A percentile compares a stretch with the other conserved stretches of the same genome.
phyloP scores from a whole-genome alignment of 495 filamentous ascomycete species.

The Xylaria curta region DNA sequence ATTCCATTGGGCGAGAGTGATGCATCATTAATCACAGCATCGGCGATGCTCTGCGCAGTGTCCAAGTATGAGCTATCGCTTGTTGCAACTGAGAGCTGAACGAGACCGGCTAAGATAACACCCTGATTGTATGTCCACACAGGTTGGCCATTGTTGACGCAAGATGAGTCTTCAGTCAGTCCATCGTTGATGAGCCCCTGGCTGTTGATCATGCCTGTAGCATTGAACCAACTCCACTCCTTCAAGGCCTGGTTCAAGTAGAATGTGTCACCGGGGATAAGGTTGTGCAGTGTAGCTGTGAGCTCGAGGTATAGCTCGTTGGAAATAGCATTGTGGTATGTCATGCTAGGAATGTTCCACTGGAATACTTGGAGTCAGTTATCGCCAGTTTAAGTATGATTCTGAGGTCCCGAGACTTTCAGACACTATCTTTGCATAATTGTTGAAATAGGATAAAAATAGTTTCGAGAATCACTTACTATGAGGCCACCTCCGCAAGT shows the following conservation, averaged over 20 bases:
- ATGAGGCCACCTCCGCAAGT: conserved; percentile 63
- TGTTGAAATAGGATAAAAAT: neutral
- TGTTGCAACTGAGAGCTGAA: conserved; percentile 59
- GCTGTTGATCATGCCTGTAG: conserved; percentile 67
- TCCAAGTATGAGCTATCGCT: conserved; percentile 50
- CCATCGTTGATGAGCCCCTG: conserved; percentile 70
- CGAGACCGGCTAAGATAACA: conserved; percentile 70
- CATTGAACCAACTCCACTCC: conserved; percentile 70
- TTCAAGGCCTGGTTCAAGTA: conserved; percentile 61
- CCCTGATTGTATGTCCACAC: conserved; percentile 80
- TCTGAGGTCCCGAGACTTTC: neutral
- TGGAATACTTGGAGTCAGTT: neutral
- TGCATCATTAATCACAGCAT: conserved; percentile 56
- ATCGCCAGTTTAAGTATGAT: neutral
- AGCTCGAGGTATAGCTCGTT: conserved; percentile 75
- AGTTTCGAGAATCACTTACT: neutral
- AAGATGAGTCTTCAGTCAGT: conserved; percentile 55
- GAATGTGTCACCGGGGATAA: conserved; percentile 53
- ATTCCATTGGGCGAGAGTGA: conserved; percentile 58
- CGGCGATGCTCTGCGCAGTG: conserved; percentile 63
- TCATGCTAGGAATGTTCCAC: conserved; percentile 62
- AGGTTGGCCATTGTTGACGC: conserved; percentile 65
- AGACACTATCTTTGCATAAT: neutral
- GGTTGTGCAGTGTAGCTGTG: conserved; percentile 69
- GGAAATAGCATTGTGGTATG: conserved; percentile 70